A percentile compares a stretch with the other conserved stretches of the same genome.
Evolutionary conservation across 2,329 filamentous ascomycete genomes (phyloP).

Genomic region (Neonectria ditissima): DNA sequence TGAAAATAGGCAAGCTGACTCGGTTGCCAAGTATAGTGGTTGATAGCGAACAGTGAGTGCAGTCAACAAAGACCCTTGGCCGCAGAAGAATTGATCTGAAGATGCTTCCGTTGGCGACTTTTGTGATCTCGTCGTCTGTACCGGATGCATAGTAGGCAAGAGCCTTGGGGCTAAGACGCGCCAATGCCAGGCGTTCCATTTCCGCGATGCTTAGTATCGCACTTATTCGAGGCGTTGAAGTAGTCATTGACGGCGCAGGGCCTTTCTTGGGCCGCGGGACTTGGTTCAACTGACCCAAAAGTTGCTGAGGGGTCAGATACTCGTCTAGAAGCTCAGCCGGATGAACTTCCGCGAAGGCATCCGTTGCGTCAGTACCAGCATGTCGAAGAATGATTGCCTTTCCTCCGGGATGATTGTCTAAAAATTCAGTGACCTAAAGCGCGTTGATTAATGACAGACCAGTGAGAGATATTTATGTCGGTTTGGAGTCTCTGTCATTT

Average conservation of each 20-base stretch:
- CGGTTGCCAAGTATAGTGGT: constrained; percentile 71
- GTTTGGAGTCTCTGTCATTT: neutral
- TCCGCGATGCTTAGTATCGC: constrained; percentile 26
- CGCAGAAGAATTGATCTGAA: constrained; percentile 83
- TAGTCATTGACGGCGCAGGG: neutral
- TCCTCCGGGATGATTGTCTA: constrained; percentile 24
- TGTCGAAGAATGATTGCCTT: constrained; percentile 24
- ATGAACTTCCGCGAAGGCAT: constrained; percentile 25
- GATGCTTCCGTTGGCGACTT: constrained; percentile 78
- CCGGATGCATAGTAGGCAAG: constrained; percentile 84
- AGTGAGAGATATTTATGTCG: too few relatives aligned
- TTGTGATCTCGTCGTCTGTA: constrained; percentile 80
- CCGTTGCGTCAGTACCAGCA: constrained; percentile 27
- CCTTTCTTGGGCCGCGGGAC: neutral
- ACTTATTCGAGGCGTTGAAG: neutral
- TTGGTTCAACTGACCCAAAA: constrained; percentile 9
- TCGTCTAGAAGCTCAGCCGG: constrained; percentile 24
- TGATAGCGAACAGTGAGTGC: constrained; percentile 75
- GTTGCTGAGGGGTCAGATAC: constrained; percentile 16
- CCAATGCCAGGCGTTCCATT: constrained; percentile 17
- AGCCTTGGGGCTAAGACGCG: constrained; percentile 24
- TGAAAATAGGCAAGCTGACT: constrained; percentile 68
- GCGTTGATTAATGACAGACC: neutral
- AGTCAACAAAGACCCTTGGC: constrained; percentile 85
- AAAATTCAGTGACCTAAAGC: constrained; percentile 16